These are phyloP conservation scores for Eucalyptus camaldulensis DNA, from an alignment of 345 rosid genomes.

Conservation along the genomic window DNA sequence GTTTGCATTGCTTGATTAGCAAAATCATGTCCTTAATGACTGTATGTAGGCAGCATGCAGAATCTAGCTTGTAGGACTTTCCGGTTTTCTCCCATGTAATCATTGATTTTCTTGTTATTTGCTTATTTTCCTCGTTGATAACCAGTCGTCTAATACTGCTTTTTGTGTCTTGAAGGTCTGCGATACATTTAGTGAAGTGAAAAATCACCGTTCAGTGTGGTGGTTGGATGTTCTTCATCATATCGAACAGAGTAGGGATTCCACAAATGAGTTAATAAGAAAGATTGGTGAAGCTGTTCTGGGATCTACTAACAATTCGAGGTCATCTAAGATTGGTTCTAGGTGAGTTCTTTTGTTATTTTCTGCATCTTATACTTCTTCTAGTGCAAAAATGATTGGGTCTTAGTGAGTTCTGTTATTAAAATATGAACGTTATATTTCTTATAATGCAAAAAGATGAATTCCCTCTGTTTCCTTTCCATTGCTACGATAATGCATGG, in stretches of 20 bases:
- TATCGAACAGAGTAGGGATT: constrained; percentile 53
- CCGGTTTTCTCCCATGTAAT: background rate
- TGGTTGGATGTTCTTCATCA: constrained; percentile 79
- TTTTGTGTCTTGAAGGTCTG: constrained; percentile 38
- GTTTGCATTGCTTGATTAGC: background rate
- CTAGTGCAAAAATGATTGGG: background rate
- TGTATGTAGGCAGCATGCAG: background rate
- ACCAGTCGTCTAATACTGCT: background rate
- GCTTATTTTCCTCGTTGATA: background rate
- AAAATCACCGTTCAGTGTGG: constrained; percentile 45
- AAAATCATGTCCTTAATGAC: background rate
- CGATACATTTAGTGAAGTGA: constrained; percentile 24
- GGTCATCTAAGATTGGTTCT: constrained; percentile 25
- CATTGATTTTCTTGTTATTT: background rate
- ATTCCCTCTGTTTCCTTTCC: background rate
- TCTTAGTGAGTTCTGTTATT: background rate
- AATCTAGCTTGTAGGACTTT: background rate
- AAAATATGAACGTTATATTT: background rate
- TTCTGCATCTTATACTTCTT: background rate
- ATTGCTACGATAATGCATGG: background rate
- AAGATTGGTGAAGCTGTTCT: constrained; percentile 80
- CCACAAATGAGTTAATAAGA: constrained; percentile 53
- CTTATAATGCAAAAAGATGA: background rate
- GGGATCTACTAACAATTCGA: constrained; percentile 42
- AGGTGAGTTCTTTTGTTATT: background rate